Percentiles rank a stretch among this genome's conserved stretches.
phyloP scores from a whole-genome alignment of 768 basidiomycete species.

The Melanogaster broomeanus region DNA sequence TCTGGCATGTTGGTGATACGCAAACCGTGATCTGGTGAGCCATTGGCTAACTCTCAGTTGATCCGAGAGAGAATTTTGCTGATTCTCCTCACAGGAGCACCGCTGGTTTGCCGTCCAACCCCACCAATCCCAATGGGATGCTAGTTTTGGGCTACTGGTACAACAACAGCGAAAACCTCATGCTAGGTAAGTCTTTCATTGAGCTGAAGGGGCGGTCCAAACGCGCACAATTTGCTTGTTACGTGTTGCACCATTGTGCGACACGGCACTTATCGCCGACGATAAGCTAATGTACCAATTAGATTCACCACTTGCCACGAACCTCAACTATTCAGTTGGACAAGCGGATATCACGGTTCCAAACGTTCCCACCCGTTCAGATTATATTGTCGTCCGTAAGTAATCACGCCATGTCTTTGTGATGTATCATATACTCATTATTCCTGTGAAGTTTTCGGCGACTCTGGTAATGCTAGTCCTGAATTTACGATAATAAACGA shows the following conservation, averaged over 20 bases:
- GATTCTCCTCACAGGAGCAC: constrained; percentile 31
- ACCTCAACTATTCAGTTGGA: constrained; percentile 32
- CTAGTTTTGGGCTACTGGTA: constrained; percentile 26
- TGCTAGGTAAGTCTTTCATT: constrained; percentile 25
- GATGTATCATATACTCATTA: background rate
- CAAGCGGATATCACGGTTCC: constrained; percentile 37
- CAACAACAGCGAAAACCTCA: constrained; percentile 33
- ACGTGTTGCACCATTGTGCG: background rate
- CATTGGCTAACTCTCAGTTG: background rate
- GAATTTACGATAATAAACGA: constrained; percentile 58
- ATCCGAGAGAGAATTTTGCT: constrained; percentile 38
- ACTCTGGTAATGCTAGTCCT: constrained; percentile 43
- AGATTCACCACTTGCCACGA: constrained; percentile 38
- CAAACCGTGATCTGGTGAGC: constrained; percentile 55
- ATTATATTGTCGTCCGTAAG: constrained; percentile 41
- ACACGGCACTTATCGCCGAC: background rate
- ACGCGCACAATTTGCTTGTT: background rate
- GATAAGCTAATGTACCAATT: constrained; percentile 13
- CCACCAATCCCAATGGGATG: constrained; percentile 32
- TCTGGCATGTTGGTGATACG: constrained; percentile 46
- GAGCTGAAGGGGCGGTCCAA: background rate
- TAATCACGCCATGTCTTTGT: background rate
- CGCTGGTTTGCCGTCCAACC: constrained; percentile 26
- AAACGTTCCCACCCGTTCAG: constrained; percentile 28
- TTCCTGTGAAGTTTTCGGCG: constrained; percentile 35